These are phyloP conservation scores for barrel medic (Medicago truncatula) DNA, from an alignment of 306 rosid genomes.

Conservation along the genomic window DNA sequence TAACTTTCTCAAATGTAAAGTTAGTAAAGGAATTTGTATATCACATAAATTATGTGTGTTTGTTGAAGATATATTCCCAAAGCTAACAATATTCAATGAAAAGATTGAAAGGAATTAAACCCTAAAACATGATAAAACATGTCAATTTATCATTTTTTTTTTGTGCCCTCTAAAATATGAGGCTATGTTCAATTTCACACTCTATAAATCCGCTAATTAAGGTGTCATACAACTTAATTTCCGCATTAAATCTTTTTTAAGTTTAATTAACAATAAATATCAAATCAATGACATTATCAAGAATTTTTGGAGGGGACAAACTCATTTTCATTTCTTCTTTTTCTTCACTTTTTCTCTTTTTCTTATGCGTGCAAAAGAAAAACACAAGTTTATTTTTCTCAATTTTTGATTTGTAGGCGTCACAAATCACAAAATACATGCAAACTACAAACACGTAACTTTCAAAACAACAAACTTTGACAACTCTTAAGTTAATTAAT, in stretches of 20 bases:
- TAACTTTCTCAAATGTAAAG: conserved; percentile 20
- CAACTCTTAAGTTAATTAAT: conserved; percentile 21
- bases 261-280: conserved; percentile 26
- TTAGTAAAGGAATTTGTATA: conserved; percentile 8
- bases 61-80: not conserved
- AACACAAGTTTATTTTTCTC: not conserved
- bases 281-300: conserved; percentile 14
- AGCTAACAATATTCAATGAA: conserved; percentile 26
- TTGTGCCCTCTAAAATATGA: not conserved
- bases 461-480: conserved; percentile 45
- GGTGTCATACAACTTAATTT: not conserved
- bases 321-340: conserved; percentile 16
- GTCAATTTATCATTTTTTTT: not conserved
- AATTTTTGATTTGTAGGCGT: conserved; percentile 6
- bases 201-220: not conserved
- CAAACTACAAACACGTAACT: conserved; percentile 36
- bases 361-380: not conserved
- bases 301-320: conserved; percentile 36
- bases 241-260: not conserved
- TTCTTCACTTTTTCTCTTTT: not conserved
- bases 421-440: not conserved
- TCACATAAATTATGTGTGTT: conserved; percentile 11
- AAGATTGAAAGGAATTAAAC: conserved; percentile 30
- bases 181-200: too few relatives aligned
- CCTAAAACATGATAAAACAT: conserved; percentile 26